Conservation (phyloP, 1,284 basidiomycete species). For the Ceratobasidium sp. region DNA sequence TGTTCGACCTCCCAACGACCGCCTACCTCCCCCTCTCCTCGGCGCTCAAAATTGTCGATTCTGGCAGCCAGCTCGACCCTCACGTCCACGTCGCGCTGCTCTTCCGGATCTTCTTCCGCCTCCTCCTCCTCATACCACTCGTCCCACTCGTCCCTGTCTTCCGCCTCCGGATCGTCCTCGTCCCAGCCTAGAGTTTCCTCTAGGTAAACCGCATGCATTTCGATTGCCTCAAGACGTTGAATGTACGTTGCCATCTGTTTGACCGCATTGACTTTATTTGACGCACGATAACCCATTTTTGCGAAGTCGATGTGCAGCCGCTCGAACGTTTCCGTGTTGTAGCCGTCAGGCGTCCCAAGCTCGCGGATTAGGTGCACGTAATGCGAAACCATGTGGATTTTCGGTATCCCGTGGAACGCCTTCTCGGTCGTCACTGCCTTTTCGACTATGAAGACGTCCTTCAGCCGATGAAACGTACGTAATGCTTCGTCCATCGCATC, state of each 20-base stretch:
- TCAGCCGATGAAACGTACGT: slow-evolving; percentile 55
- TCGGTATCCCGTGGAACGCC: slow-evolving; percentile 59
- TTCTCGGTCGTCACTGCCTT: slow-evolving; percentile 51
- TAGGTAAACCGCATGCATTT: slow-evolving; percentile 28
- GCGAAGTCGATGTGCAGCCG: slow-evolving; percentile 49
- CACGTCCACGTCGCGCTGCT: not conserved
- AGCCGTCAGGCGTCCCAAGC: slow-evolving; percentile 48
- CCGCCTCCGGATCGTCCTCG: not conserved
- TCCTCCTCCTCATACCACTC: slow-evolving; percentile 5
- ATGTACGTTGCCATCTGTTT: slow-evolving; percentile 48
- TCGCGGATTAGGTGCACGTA: slow-evolving; percentile 37
- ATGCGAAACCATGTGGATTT: slow-evolving; percentile 56
- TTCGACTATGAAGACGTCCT: slow-evolving; percentile 56
- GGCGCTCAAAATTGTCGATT: not conserved
- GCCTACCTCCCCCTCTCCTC: not conserved
- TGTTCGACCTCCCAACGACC: not conserved
- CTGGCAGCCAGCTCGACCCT: not conserved
- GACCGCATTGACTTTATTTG: slow-evolving; percentile 42
- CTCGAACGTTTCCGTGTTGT: slow-evolving; percentile 47
- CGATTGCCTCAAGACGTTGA: slow-evolving; percentile 40
- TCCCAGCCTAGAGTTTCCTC: not conserved
- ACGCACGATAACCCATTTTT: slow-evolving; percentile 43
- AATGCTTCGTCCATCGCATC: slow-evolving; percentile 53
- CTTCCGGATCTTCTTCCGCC: not conserved
- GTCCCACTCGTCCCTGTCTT: slow-evolving; percentile 1